A percentile compares a stretch with the other conserved stretches of the same genome.
Conservation (phyloP, 2,329 filamentous ascomycete species). For the Aspergillus ibericus region DNA sequence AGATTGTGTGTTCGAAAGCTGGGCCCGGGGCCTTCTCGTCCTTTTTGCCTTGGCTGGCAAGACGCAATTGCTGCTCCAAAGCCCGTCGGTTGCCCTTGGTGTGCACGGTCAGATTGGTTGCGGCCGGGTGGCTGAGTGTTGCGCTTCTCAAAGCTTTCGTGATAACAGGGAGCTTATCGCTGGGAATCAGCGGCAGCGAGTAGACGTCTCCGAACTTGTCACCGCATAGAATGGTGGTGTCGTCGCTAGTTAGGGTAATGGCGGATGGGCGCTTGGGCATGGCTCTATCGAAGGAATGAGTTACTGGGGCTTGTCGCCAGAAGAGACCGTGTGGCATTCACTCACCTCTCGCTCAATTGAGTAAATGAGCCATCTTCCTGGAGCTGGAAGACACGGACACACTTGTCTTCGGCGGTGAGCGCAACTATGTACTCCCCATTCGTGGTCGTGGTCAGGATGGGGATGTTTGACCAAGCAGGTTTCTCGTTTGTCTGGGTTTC, state of each 20-base stretch:
- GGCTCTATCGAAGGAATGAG: conserved; percentile 49
- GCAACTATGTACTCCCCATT: conserved; percentile 70
- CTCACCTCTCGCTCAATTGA: conserved; percentile 71
- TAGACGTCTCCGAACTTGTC: conserved; percentile 99
- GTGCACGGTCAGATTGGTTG: conserved; percentile 61
- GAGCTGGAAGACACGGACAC: conserved; percentile 76
- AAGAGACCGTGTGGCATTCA: neutral
- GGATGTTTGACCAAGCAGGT: conserved; percentile 60
- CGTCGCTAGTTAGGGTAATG: conserved; percentile 67
- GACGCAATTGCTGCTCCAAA: conserved; percentile 57
- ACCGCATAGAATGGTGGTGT: conserved; percentile 72
- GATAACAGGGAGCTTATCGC: conserved; percentile 35
- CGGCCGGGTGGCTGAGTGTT: conserved; percentile 52
- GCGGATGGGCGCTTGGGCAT: conserved; percentile 91
- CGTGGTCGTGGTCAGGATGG: conserved; percentile 63
- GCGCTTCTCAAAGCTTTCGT: conserved; percentile 29
- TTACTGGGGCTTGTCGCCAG: neutral
- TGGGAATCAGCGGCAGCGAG: conserved; percentile 69
- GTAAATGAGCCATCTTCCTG: conserved; percentile 60
- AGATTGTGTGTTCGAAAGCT: conserved; percentile 70
- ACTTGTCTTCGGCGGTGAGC: conserved; percentile 89
- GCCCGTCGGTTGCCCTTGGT: conserved; percentile 60
- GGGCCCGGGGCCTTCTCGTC: conserved; percentile 43
- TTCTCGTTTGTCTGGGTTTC: conserved; percentile 24
- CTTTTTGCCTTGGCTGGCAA: conserved; percentile 44